Evolutionary conservation across 495 filamentous ascomycete genomes (phyloP).

Genomic region (Amorphotheca resinae): DNA sequence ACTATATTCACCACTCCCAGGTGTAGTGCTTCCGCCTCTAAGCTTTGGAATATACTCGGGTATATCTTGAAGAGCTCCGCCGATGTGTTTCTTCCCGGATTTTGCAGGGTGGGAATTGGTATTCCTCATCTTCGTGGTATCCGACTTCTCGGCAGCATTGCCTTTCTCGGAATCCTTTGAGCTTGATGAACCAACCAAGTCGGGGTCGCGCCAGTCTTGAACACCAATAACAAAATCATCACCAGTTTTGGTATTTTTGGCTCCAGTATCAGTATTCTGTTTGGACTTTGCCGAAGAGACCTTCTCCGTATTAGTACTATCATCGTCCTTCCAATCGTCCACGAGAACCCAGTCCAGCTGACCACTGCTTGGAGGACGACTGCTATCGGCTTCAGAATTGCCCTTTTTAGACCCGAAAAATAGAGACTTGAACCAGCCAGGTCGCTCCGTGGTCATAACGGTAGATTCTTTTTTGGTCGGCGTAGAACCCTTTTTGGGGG

Average conservation of each 20-base stretch:
- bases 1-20: conserved; percentile 65
- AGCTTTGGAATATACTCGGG: conserved; percentile 28
- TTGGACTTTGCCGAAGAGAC: conserved; percentile 12
- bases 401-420: conserved; percentile 40
- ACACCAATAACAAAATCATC: conserved; percentile 86
- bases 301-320: conserved; percentile 17
- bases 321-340: conserved; percentile 52
- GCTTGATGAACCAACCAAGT: conserved; percentile 37
- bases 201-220: conserved; percentile 85
- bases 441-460: conserved; percentile 36
- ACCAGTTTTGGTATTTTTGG: conserved; percentile 24
- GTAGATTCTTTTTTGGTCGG: conserved; percentile 7
- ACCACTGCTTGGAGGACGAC: conserved; percentile 71
- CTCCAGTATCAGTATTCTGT: conserved; percentile 19
- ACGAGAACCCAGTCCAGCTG: conserved; percentile 64
- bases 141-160: conserved; percentile 17
- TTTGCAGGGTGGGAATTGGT: conserved; percentile 6
- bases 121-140: conserved; percentile 8
- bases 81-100: conserved; percentile 16
- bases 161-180: conserved; percentile 5
- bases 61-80: conserved; percentile 23
- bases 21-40: conserved; percentile 59
- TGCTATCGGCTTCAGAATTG: conserved; percentile 35
- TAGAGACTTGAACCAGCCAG: conserved; percentile 46
- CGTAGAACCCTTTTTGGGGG: conserved; percentile 9